phyloP scores from a whole-genome alignment of 2,329 filamentous ascomycete species.

The Tolypocladium amazonense region DNA sequence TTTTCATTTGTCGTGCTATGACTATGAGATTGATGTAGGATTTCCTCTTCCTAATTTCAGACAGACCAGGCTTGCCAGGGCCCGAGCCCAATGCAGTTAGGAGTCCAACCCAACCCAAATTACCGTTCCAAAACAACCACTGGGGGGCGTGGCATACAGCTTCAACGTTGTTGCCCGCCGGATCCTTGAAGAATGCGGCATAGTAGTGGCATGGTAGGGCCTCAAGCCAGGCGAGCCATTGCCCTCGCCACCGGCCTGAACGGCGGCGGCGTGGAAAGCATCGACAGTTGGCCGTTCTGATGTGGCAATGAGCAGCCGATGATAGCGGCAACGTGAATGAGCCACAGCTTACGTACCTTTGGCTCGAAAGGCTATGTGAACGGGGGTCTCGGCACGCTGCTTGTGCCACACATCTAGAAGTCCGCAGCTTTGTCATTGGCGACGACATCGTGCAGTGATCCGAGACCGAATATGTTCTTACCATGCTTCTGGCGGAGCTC shows the following conservation, averaged over 20 bases:
- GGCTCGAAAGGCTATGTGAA: slow-evolving; percentile 20
- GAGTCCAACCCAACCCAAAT: no score
- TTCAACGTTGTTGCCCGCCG: slow-evolving; percentile 42
- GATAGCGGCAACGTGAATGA: not conserved
- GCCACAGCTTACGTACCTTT: slow-evolving; percentile 6
- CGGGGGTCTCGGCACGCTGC: slow-evolving; percentile 5
- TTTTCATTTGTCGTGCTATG: no score
- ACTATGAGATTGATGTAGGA: no score
- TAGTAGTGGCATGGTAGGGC: slow-evolving; percentile 36
- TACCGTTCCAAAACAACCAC: not conserved
- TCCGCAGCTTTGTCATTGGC: slow-evolving; percentile 9
- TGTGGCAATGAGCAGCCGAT: not conserved
- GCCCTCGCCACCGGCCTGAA: slow-evolving; percentile 31
- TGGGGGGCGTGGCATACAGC: slow-evolving; percentile 16
- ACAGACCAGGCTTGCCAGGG: no score
- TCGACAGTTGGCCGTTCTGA: slow-evolving; percentile 30
- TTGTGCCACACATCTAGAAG: slow-evolving; percentile 20
- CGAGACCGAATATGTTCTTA: slow-evolving; percentile 19
- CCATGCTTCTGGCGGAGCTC: slow-evolving; percentile 14
- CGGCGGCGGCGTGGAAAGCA: slow-evolving; percentile 29
- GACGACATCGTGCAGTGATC: slow-evolving; percentile 8
- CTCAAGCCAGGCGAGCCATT: slow-evolving; percentile 38
- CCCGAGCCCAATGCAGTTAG: no score
- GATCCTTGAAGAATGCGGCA: slow-evolving; percentile 38
- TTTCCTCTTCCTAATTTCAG: no score